Evolutionary conservation across 176 grass and related monocot genomes (phyloP).

Genomic region (Calamus simplicifolius): DNA sequence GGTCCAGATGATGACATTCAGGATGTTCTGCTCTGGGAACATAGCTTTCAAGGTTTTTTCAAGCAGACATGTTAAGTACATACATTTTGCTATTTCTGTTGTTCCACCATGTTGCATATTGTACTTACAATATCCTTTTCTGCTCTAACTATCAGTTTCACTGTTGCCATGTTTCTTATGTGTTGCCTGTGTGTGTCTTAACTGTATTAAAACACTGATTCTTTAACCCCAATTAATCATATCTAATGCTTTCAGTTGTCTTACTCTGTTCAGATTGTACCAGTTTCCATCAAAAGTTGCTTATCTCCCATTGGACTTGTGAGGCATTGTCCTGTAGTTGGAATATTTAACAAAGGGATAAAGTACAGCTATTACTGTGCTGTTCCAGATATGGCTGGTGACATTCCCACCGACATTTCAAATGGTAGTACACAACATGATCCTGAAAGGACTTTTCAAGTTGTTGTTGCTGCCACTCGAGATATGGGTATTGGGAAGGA

Average conservation of each 20-base stretch:
- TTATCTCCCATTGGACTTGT: conserved; percentile 6
- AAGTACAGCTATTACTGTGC: conserved; percentile 1
- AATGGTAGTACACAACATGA: conserved; percentile 28
- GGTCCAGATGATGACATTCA: background rate
- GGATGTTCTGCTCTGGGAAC: background rate
- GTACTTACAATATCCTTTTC: background rate
- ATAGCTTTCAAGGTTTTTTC: conserved; percentile 1
- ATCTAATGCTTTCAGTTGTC: background rate
- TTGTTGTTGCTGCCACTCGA: conserved; percentile 68
- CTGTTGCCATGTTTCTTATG: background rate
- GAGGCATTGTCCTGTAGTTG: background rate
- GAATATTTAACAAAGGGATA: background rate
- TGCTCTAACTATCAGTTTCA: background rate
- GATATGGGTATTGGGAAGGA: conserved; percentile 86
- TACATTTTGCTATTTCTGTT: background rate
- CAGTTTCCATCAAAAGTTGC: background rate
- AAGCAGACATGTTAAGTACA: background rate
- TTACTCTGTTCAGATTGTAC: background rate
- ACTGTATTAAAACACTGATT: background rate
- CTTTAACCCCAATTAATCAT: background rate
- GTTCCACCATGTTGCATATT: background rate
- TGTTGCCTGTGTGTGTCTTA: background rate
- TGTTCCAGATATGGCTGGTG: conserved; percentile 3
- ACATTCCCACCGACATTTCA: conserved; percentile 10
- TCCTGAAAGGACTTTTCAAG: conserved; percentile 51